These are phyloP conservation scores for Triglochin maritima DNA, from an alignment of 106 monocot genomes.

Conservation along the genomic window DNA sequence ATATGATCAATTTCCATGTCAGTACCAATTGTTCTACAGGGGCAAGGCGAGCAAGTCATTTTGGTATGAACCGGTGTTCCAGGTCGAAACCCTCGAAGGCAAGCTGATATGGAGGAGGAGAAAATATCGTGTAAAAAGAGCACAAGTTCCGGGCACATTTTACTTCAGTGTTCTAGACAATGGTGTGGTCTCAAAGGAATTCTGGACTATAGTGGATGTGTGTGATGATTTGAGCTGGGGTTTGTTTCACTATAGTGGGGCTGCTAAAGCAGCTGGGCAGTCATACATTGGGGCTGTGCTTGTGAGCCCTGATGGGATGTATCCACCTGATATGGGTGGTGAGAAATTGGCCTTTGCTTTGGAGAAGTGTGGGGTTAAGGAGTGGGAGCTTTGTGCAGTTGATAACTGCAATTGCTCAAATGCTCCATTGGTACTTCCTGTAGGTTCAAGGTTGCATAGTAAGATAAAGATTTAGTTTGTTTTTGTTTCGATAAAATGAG, in stretches of 20 bases:
- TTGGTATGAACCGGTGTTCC: constrained; percentile 95
- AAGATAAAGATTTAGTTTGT: constrained; percentile 25
- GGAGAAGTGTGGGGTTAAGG: constrained; percentile 66
- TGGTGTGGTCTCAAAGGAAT: constrained; percentile 82
- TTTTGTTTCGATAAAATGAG: no score
- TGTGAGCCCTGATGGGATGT: constrained; percentile 80
- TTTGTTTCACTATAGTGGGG: constrained; percentile 85
- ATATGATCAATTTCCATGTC: constrained; percentile 93
- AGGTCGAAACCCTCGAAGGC: constrained; percentile 64
- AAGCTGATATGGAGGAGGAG: constrained; percentile 66
- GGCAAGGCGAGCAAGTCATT: constrained; percentile 68
- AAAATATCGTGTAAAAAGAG: constrained; percentile 57
- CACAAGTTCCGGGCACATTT: constrained; percentile 64
- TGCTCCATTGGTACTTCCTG: constrained; percentile 64
- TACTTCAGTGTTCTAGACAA: constrained; percentile 70
- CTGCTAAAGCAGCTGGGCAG: constrained; percentile 64
- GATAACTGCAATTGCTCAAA: constrained; percentile 48
- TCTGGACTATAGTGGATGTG: constrained; percentile 89
- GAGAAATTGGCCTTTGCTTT: constrained; percentile 47
- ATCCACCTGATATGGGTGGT: constrained; percentile 31
- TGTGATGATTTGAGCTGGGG: constrained; percentile 80
- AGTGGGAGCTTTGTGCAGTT: constrained; percentile 78
- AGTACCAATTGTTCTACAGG: constrained; percentile 86
- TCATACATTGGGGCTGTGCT: constrained; percentile 85
- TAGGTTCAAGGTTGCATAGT: constrained; percentile 55